Evolutionary conservation across 2,329 filamentous ascomycete genomes (phyloP), one percentile per base, ranked within the genome.

Genomic region (Fusarium verticillioides): DNA sequence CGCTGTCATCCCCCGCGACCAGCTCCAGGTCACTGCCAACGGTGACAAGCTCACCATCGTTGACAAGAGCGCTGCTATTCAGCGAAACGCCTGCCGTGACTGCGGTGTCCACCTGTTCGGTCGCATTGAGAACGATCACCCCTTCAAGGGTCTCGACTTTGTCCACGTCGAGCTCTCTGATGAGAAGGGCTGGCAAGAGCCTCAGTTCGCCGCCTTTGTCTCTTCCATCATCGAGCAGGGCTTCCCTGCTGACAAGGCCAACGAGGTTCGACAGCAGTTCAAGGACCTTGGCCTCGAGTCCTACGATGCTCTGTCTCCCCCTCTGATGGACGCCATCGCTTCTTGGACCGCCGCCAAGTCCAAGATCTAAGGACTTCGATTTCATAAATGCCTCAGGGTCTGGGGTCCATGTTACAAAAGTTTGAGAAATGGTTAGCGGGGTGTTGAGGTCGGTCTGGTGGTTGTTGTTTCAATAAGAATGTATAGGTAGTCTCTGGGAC

Each of bases 101-200:
- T 92, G 90, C 76, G 88, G 89, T 28, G 87, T 88, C 19, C 89
- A 92, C 77, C 66, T 93, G 76, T 93, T 85, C 77, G 91, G 91
- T 28, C 88, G 90, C 53, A 92, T 93, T 75, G 88, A 90, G 74
- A 85, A 84, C 69, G 88, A 90, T 2, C 91, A 93, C 77, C 82
- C 90, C 0, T 93, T 93, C 84, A 88, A 90, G 79, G 91, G 91
- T 1, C 84, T 93, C n/a, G 90, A 91, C 79, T 93, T 93, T 79
- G 89, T 93, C 16, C 91, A 93, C 80, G 84, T 84, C 2, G 91
- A 93, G 81, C 82, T 93, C 49, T 88, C 86, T 23, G 82, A 86
- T 57, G 80, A 86, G 61, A 85, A 87, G 78, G 90, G 90, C n/a
- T 93, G 91, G 90, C 90, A 93, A 81, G 91, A 92, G 82, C 90